Evolutionary conservation across 164 flowering plant genomes (phyloP), one percentile per base, ranked within the genome.

Genomic region (Akebia trifoliata): DNA sequence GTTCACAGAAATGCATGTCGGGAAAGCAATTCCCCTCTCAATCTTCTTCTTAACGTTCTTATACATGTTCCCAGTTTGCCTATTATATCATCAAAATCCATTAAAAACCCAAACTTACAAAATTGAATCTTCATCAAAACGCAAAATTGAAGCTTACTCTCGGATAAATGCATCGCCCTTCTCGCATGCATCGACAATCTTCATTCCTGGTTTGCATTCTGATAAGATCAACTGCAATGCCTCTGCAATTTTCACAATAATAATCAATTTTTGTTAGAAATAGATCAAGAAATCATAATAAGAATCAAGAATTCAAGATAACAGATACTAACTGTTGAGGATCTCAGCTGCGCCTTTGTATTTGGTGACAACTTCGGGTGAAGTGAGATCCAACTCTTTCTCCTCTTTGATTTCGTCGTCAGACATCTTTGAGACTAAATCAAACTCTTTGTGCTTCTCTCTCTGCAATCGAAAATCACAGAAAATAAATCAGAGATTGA

Each of bases 1-100:
- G 76, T 90, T 93, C 37, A 87, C 90, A 21, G 99, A 93, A 29
- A 93, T 49, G 66, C 99, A 93, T 4, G 97, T 90, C 12, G 97
- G 97, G 49, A 93, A 93, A 0, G 97, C 96, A 35, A 93, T 77
- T 4, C 99, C 99, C 59, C 87, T 76, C 65, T 93, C 99, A 52
- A 93, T 83, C 82, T 87, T 90, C 74, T 79, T 87, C 87, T 93
- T 93, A 10, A 78, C 86, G 69, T 76, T 93, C 81, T 93, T 93
- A 74, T 93, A 93, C 83, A 87, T 70, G 50, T 79, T 87, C 10
- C 83, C 90, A 26, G 86, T 78, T 78, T 87, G 95, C 78, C 98
- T 93, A n/a, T n/a, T n/a, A 40, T 26, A 58, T 17, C 54, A 49
- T 14, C 20, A 50, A 10, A 61, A 21, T 3, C 25, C 20, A 50